Evolutionary conservation across 192 early-diverging fungal genomes (phyloP).

Genomic region (Entomortierella beljakovae): DNA sequence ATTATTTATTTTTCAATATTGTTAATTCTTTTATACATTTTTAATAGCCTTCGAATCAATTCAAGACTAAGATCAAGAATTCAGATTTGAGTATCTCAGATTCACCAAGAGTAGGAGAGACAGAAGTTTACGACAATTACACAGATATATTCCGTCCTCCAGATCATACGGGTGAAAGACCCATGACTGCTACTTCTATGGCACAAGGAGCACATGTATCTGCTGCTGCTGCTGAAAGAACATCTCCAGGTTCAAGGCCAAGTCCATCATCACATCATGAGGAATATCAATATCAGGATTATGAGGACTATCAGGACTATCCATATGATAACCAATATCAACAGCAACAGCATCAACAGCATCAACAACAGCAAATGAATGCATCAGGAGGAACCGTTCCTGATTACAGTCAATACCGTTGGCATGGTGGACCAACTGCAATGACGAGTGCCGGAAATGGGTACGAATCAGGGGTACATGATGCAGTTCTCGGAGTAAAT

Average conservation of each 20-base stretch:
- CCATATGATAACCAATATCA: background rate
- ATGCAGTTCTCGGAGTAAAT: conserved; percentile 3
- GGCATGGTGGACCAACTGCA: background rate
- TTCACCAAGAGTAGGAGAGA: background rate
- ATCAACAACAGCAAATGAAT: conserved; percentile 6
- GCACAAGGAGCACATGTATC: background rate
- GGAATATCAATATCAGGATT: background rate
- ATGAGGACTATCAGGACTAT: background rate
- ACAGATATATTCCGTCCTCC: conserved; percentile 33
- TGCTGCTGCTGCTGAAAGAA: too few relatives aligned
- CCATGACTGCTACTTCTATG: conserved; percentile 14
- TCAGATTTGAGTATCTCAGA: background rate
- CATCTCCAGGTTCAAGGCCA: conserved; percentile 1
- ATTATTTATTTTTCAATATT: too few relatives aligned
- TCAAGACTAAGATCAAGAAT: conserved; percentile 43
- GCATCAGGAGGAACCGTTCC: conserved; percentile 18
- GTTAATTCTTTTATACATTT: background rate
- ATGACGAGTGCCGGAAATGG: background rate
- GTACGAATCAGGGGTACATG: background rate
- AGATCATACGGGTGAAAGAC: conserved; percentile 10
- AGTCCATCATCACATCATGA: conserved; percentile 4
- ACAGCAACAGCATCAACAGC: background rate
- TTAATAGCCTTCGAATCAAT: conserved; percentile 38
- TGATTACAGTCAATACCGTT: conserved; percentile 28
- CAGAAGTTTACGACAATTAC: conserved; percentile 12